These are phyloP conservation scores for Platanthera guangdongensis DNA, from an alignment of 106 monocot species.

Conservation along the genomic window DNA sequence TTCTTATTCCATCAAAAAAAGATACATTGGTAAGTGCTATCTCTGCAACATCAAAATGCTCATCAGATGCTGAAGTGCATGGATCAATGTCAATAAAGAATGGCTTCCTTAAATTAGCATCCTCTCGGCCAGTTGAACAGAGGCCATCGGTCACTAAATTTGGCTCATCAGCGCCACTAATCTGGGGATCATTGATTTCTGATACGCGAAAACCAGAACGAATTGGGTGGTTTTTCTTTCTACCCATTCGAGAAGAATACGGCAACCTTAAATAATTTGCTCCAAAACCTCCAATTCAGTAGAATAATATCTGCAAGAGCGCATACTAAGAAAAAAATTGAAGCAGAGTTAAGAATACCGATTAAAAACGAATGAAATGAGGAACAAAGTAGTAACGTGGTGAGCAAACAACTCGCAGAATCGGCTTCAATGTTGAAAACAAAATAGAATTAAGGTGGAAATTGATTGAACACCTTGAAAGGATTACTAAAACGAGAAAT, in stretches of 20 bases:
- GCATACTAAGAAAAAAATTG: not conserved
- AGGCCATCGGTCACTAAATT: constrained; percentile 6
- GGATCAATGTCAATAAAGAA: constrained; percentile 52
- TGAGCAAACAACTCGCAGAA: not conserved
- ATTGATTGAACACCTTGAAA: not conserved
- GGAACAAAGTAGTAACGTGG: not conserved
- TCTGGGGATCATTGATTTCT: not conserved
- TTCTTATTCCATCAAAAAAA: constrained; percentile 29
- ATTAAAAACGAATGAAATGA: not conserved
- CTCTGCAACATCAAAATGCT: constrained; percentile 75
- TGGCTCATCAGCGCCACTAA: not conserved
- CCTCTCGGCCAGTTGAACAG: constrained; percentile 10
- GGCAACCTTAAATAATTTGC: not conserved
- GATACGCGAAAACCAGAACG: constrained; percentile 35
- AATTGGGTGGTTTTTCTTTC: constrained; percentile 70
- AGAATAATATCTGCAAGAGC: not conserved
- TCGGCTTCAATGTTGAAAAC: not conserved
- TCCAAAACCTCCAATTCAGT: not conserved
- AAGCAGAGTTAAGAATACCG: not conserved
- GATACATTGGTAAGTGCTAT: constrained; percentile 46
- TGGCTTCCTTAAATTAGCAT: constrained; percentile 11
- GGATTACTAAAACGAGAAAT: not conserved
- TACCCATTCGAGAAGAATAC: constrained; percentile 32
- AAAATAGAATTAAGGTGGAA: not conserved
- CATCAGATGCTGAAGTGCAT: constrained; percentile 26